These are phyloP conservation scores for Passiflora organensis DNA, from an alignment of 345 rosid genomes.

Conservation along the genomic window DNA sequence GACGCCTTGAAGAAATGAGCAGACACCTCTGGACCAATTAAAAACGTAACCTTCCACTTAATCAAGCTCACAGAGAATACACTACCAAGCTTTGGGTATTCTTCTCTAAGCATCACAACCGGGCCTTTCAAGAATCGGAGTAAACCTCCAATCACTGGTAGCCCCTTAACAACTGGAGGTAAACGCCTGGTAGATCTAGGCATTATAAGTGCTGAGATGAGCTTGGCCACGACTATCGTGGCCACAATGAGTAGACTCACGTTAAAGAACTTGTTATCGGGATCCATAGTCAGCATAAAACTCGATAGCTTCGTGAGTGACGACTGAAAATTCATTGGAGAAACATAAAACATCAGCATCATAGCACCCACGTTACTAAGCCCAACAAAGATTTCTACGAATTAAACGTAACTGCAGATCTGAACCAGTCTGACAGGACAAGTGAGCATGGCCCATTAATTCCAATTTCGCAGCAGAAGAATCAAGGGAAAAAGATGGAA, in stretches of 20 bases:
- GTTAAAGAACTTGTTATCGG: slow-evolving; percentile 53
- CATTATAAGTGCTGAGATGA: slow-evolving; percentile 51
- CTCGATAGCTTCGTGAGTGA: background rate
- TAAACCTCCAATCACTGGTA: slow-evolving; percentile 71
- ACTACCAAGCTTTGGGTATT: slow-evolving; percentile 84
- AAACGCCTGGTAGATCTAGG: slow-evolving; percentile 59
- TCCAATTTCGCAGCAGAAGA: too few species aligned
- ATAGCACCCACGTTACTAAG: background rate
- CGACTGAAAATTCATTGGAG: slow-evolving; percentile 10
- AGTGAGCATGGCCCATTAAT: too few species aligned
- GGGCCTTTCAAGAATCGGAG: slow-evolving; percentile 78
- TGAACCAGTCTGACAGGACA: too few species aligned
- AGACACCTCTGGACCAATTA: slow-evolving; percentile 95
- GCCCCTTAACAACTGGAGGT: slow-evolving; percentile 63
- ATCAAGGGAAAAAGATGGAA: too few species aligned
- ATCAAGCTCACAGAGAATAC: slow-evolving; percentile 71
- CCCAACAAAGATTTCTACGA: background rate
- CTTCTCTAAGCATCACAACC: slow-evolving; percentile 70
- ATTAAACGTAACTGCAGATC: background rate
- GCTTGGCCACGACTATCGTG: slow-evolving; percentile 68
- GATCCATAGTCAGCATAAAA: slow-evolving; percentile 30
- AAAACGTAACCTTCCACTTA: slow-evolving; percentile 80
- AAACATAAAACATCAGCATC: background rate
- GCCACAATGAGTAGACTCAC: slow-evolving; percentile 53
- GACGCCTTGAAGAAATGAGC: slow-evolving; percentile 93